A percentile compares a stretch with the other conserved stretches of the same genome.
Conservation (phyloP, 2,329 filamentous ascomycete genomes). For the Fusarium sarcochroum region DNA sequence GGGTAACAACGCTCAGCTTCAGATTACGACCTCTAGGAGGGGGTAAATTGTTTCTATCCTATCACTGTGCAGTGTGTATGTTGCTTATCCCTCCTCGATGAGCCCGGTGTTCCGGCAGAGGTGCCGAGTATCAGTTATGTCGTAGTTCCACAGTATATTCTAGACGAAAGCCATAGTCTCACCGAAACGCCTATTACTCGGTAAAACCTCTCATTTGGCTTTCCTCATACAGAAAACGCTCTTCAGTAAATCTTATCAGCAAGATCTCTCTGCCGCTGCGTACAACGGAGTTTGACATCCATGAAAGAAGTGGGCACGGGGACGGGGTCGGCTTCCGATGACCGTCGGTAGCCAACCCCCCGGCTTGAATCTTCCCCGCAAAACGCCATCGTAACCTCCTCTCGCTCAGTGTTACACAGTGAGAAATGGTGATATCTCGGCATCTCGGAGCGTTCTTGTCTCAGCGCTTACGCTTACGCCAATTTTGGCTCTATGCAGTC, state of each 20-base stretch:
- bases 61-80: slow-evolving; percentile 17
- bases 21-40: slow-evolving; percentile 4
- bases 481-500: slow-evolving; percentile 26
- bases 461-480: slow-evolving; percentile 21
- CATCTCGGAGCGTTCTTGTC: slow-evolving; percentile 37
- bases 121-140: not conserved
- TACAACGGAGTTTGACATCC: slow-evolving; percentile 1
- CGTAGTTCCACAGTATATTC: slow-evolving; percentile 1
- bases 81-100: slow-evolving; percentile 27
- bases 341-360: slow-evolving; percentile 31
- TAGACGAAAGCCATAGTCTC: too few species aligned
- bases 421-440: slow-evolving; percentile 47
- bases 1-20: not conserved
- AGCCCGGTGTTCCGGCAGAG: slow-evolving; percentile 1
- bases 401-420: not conserved
- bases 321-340: slow-evolving; percentile 33
- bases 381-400: slow-evolving; percentile 18
- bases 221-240: not conserved
- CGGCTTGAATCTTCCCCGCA: slow-evolving; percentile 31
- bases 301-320: slow-evolving; percentile 26
- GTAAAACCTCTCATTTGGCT: slow-evolving; percentile 3
- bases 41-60: slow-evolving; percentile 4
- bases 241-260: not conserved
- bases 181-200: too few species aligned
- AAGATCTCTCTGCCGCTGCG: not conserved